phyloP scores from a whole-genome alignment of 129 eudicot genomes.

The Saposhnikovia divaricata region DNA sequence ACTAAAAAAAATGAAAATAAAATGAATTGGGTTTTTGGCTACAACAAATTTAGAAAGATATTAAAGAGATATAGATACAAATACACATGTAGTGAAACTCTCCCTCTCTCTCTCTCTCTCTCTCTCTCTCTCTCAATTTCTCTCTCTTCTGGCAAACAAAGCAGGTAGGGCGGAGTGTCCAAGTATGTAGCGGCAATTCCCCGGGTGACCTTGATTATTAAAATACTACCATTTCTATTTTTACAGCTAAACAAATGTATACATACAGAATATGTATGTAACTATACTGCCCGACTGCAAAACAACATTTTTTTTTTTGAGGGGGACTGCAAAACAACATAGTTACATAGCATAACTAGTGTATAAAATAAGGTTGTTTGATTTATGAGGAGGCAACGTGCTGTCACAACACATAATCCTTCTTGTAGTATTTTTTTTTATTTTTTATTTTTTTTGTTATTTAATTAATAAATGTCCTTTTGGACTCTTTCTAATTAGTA shows the following conservation, averaged over 20 bases:
- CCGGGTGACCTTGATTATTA: conserved; percentile 3
- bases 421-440: background rate
- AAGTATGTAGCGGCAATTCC: conserved; percentile 13
- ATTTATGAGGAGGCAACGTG: conserved; percentile 9
- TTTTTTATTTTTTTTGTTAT: background rate
- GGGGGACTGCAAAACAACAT: too few relatives aligned
- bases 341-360: background rate
- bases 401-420: background rate
- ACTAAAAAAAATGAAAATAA: background rate
- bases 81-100: background rate
- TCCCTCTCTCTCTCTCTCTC: background rate
- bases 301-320: too few relatives aligned
- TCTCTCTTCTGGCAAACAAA: conserved; percentile 9
- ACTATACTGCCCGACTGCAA: background rate
- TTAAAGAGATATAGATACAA: background rate
- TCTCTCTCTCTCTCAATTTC: too few relatives aligned
- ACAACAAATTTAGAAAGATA: background rate
- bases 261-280: too few relatives aligned
- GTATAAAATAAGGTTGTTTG: background rate
- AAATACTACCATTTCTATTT: background rate
- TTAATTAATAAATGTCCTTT: background rate
- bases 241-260: background rate
- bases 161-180: conserved; percentile 9
- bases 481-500: background rate
- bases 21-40: background rate